Conservation (phyloP, 768 basidiomycete species). For the Suillus hirtellus region DNA sequence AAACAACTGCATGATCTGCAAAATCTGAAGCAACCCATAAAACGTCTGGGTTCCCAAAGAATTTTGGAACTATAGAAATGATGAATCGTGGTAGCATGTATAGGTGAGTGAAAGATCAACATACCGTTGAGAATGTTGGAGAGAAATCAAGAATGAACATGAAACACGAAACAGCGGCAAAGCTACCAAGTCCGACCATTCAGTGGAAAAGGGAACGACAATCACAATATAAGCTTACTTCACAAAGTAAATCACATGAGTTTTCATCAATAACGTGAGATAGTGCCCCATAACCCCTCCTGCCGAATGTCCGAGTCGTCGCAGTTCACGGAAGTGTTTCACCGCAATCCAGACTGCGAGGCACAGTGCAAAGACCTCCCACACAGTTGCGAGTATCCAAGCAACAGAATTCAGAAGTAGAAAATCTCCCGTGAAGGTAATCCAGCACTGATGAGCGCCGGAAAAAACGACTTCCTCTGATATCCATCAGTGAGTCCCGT, state of each 20-base stretch:
- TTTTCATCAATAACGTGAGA: not conserved
- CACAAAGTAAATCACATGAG: not conserved
- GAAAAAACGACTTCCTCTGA: not conserved
- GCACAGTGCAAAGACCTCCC: not conserved
- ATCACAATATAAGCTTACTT: not conserved
- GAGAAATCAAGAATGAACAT: not conserved
- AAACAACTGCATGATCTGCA: no score
- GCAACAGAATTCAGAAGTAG: not conserved
- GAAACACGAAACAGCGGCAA: not conserved
- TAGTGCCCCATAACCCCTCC: not conserved
- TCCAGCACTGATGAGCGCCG: not conserved
- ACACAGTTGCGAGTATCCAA: not conserved
- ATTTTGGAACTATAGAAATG: no score
- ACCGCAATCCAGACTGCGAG: not conserved
- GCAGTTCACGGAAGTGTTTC: not conserved
- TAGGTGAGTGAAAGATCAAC: not conserved
- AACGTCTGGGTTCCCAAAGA: no score
- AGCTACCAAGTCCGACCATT: not conserved
- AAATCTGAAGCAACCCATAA: not conserved
- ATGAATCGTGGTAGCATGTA: not conserved
- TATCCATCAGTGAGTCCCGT: not conserved
- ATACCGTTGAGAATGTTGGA: not conserved
- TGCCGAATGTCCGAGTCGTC: not conserved
- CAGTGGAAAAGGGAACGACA: not conserved
- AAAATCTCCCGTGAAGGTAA: no score